Evolutionary conservation across 139 green algal genomes (phyloP), one percentile per base, ranked within the genome.

Genomic region (Zygnema cylindricum): DNA sequence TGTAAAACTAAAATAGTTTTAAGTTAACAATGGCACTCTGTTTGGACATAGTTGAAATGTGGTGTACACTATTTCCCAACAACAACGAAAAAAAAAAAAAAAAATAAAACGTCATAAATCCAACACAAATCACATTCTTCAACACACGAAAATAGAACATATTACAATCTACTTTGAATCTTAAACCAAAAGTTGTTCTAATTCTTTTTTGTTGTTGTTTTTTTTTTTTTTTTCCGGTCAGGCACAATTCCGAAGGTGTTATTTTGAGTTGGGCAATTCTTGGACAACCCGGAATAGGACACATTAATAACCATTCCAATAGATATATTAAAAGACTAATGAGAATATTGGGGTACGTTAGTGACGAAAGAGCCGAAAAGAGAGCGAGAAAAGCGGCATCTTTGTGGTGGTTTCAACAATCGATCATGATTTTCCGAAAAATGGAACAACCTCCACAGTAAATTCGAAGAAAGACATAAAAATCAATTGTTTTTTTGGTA

Each of bases 231-330:
- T 30, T 73, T 73, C 30, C 57, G 57, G 25, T 41, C 16, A 79
- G 71, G 71, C 71, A 79, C 16, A 79, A 79, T 16, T 40, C 71
- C 7, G 38, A 79, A 43, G 71, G 71, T 43, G 71, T 79, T 23
- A 79, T 79, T 16, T 43, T 79, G 71, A 79, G 71, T 43, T 79
- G 71, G 71, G 71, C 71, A 11, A 79, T 79, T 79, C 71, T 79
- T 16, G 71, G 71, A 11, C 71, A 79, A 16, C 7, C 3, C 16
- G 71, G 71, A 3, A 41, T 54, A 7, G 71, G 71, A 3, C 71
- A 79, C 71, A 16, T 79, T 41, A 79, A 79, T 16, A 54, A 43
- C 16, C 71, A 43, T 11, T 79, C 71, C 7, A 79, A 79, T 43
- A 3, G 21, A 16, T 79, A 54, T 16, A 79, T 79, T 16, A 79